Percentiles rank a stretch among this genome's conserved stretches.
Evolutionary conservation across 2,329 filamentous ascomycete genomes (phyloP).

Genomic region (Penicillium griseofulvum): DNA sequence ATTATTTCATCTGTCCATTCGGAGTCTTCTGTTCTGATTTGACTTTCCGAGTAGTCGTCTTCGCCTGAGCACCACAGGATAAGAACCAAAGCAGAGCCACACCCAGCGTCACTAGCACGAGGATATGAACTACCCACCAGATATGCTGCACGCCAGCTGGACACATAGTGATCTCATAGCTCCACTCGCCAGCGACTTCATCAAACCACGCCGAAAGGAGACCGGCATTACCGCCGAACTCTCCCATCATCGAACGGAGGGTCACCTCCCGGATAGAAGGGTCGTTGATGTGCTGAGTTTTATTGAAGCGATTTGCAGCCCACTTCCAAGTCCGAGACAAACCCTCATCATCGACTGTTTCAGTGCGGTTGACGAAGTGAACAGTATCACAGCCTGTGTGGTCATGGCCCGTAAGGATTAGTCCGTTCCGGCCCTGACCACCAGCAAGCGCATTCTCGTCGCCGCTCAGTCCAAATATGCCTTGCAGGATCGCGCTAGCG

Average conservation of each 20-base stretch:
- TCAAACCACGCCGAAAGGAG: constrained; percentile 91
- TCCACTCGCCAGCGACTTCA: constrained; percentile 64
- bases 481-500: constrained; percentile 70
- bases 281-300: constrained; percentile 3
- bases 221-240: constrained; percentile 87
- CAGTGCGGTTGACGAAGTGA: constrained; percentile 69
- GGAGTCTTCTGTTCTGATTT: background rate
- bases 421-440: constrained; percentile 67
- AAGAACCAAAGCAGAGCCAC: constrained; percentile 27
- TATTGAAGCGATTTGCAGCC: constrained; percentile 35
- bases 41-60: background rate
- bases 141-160: constrained; percentile 80
- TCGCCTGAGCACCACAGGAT: background rate
- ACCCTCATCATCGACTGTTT: constrained; percentile 3
- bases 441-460: constrained; percentile 56
- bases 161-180: constrained; percentile 76
- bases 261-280: constrained; percentile 77
- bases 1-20: background rate
- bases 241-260: constrained; percentile 97
- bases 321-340: constrained; percentile 29
- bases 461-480: constrained; percentile 74
- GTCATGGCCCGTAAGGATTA: constrained; percentile 91
- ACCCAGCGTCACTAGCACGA: constrained; percentile 57
- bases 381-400: constrained; percentile 90
- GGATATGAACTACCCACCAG: constrained; percentile 87